Evolutionary conservation across 1,284 basidiomycete genomes (phyloP).

Genomic region (Cystobasidium pallidum): DNA sequence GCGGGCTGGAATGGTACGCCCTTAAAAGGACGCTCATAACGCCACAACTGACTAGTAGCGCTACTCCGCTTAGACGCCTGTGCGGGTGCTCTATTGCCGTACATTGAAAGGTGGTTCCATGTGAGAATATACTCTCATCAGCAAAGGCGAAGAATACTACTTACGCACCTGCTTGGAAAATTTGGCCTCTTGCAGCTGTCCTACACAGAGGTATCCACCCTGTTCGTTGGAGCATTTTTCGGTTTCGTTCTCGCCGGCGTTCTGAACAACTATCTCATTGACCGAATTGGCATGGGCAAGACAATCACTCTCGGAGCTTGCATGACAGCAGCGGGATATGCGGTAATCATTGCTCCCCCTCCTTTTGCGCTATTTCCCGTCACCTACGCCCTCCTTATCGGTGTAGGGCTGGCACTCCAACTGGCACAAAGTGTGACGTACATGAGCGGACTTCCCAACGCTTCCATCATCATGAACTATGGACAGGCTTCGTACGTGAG

Average conservation of each 20-base stretch:
- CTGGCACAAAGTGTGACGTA: slow-evolving; percentile 22
- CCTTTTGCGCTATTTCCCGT: slow-evolving; percentile 44
- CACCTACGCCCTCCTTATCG: slow-evolving; percentile 42
- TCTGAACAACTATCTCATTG: slow-evolving; percentile 39
- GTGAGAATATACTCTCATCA: background rate
- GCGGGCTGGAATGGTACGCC: slow-evolving; percentile 42
- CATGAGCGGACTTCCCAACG: slow-evolving; percentile 20
- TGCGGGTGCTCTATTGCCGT: slow-evolving; percentile 36
- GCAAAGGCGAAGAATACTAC: background rate
- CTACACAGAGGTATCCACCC: slow-evolving; percentile 42
- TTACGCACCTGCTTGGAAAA: background rate
- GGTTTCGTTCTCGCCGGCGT: slow-evolving; percentile 43
- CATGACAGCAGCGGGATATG: slow-evolving; percentile 38
- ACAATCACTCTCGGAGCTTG: slow-evolving; percentile 27
- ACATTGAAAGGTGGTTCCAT: slow-evolving; percentile 42
- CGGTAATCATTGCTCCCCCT: slow-evolving; percentile 42
- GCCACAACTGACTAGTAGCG: background rate
- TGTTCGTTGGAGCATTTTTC: slow-evolving; percentile 43
- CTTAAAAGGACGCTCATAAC: background rate
- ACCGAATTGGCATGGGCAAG: slow-evolving; percentile 43
- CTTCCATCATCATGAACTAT: slow-evolving; percentile 25
- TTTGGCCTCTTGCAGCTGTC: slow-evolving; percentile 17
- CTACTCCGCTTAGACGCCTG: slow-evolving; percentile 17
- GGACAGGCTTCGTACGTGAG: slow-evolving; percentile 33
- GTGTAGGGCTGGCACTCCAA: slow-evolving; percentile 42